These are phyloP conservation scores for Eustoma russellianum DNA, from an alignment of 257 asterid genomes.

Conservation along the genomic window DNA sequence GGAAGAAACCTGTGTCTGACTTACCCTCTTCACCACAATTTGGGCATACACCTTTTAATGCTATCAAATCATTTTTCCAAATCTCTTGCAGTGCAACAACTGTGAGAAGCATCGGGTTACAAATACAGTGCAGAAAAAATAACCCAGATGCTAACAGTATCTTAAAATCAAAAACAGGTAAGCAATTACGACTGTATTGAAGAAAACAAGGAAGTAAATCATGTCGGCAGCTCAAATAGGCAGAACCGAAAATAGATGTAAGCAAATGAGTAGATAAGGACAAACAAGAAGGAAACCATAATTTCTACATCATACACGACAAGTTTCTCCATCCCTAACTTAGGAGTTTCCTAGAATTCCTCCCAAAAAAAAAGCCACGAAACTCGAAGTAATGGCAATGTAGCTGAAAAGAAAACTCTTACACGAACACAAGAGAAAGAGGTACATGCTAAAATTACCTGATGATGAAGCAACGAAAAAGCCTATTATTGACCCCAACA, in stretches of 20 bases:
- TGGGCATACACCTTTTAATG: constrained; percentile 88
- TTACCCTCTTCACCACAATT: constrained; percentile 97
- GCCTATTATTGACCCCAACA: constrained; percentile 77
- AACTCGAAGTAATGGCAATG: not conserved
- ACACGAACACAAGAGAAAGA: not conserved
- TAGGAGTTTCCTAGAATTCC: not conserved
- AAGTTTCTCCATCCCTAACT: not conserved
- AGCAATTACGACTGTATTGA: too few species aligned
- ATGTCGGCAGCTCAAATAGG: too few species aligned
- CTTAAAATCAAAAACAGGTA: too few species aligned
- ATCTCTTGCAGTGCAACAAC: constrained; percentile 88
- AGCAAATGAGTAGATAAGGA: too few species aligned
- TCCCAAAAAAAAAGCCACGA: not conserved
- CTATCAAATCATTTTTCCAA: constrained; percentile 84
- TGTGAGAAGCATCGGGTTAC: constrained; percentile 30
- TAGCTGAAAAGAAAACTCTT: not conserved
- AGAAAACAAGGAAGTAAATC: too few species aligned
- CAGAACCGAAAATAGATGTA: too few species aligned
- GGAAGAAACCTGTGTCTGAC: not conserved
- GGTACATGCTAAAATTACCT: constrained; percentile 34
- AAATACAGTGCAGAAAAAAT: not conserved
- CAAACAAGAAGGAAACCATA: not conserved
- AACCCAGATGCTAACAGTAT: too few species aligned
- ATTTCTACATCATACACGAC: too few species aligned
- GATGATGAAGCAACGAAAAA: constrained; percentile 89